phyloP scores from a whole-genome alignment of 306 rosid species.

The Pterocarpus macrocarpus region DNA sequence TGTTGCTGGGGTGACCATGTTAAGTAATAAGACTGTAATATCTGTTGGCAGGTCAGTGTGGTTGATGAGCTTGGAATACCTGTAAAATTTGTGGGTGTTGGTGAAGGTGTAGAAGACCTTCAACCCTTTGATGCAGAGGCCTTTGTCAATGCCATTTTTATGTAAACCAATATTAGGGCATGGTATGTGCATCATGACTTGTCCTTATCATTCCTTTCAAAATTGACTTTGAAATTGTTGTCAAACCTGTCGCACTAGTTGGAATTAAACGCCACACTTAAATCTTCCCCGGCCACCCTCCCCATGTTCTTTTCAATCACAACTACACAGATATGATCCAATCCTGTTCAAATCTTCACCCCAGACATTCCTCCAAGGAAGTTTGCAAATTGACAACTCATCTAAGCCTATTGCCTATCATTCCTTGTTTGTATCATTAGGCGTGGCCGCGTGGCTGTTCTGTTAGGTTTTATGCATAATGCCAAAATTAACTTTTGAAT shows the following conservation, averaged over 20 bases:
- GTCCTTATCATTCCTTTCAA: constrained; percentile 16
- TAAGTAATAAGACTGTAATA: constrained; percentile 27
- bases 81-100: constrained; percentile 95
- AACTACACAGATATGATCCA: neutral
- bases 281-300: neutral
- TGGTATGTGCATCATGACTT: constrained; percentile 44
- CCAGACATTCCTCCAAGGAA: too few relatives aligned
- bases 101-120: constrained; percentile 92
- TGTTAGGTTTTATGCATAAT: neutral
- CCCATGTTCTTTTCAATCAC: neutral
- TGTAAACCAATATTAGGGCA: constrained; percentile 41
- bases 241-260: neutral
- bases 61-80: constrained; percentile 98
- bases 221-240: neutral
- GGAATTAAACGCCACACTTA: constrained; percentile 1
- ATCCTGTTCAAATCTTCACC: neutral
- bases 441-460: neutral
- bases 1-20: constrained; percentile 12
- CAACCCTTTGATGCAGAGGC: constrained; percentile 96
- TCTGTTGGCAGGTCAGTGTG: constrained; percentile 82
- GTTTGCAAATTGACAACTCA: too few relatives aligned
- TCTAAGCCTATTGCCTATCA: neutral
- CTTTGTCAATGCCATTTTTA: constrained; percentile 91
- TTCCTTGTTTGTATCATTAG: constrained; percentile 9
- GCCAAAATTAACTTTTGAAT: constrained; percentile 11